Evolutionary conservation across 148 eudicot species (phyloP), one percentile per base, ranked within the genome.

Genomic region (Vaccinium macrocarpon): DNA sequence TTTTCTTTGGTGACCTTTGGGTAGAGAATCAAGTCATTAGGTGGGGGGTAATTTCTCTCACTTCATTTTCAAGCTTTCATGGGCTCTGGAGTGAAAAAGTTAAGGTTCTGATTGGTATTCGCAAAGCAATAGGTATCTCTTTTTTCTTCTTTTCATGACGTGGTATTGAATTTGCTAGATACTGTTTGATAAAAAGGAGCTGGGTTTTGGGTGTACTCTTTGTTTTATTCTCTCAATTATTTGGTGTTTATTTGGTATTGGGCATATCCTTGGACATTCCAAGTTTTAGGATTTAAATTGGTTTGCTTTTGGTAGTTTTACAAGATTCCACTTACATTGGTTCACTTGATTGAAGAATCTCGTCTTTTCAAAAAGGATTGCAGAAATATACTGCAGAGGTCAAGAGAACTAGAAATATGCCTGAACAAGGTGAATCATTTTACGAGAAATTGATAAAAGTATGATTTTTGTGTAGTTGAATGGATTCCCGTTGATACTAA

Each of bases 401-500:
- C 23, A 62, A 50, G 7, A 49, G 35, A 23, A 82, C 76, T 75
- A 73, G 81, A 85, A 84, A 61, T 71, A 76, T 94, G 95, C 16
- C 88, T 91, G 23, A 87, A 87, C 75, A 87, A 78, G 87, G 88
- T 91, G 18, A 88, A 85, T 85, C 81, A 85, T 76, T 93, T 96
- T 18, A 89, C 85, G 83, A 84, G 89, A 64, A 93, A 92, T 87
- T 86, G 88, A 80, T 88, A 93, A 6, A 95, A 89, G 83, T 92
- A 76, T 71, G 88, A 81, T 81, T 88, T 90, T 61, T 87, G 88
- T 25, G 88, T 91, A 48, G 83, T 83, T 78, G 76, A 91, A 84
- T 94, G 92, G 78, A 92, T 96, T 51, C 92, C 94, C 27, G 84
- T 92, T 84, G 98, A 95, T 90, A 98, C 98, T 62, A 89, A 89